Conservation (phyloP, 805 yeast genomes). For the Kodamaea nitidulidarum region DNA sequence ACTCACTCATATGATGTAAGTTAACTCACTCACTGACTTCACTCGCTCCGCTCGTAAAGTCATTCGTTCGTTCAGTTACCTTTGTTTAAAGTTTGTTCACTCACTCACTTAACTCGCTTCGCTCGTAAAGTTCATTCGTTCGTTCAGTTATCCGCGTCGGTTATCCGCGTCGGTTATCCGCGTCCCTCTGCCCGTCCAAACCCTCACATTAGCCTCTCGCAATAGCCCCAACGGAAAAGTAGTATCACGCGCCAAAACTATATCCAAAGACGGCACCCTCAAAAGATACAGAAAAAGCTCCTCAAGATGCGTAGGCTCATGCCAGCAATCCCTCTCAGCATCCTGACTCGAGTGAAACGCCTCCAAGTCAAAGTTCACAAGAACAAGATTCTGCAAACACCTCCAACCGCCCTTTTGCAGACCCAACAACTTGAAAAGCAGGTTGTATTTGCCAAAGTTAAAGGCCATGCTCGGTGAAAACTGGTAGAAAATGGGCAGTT, state of each 20-base stretch:
- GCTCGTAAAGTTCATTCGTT: not conserved
- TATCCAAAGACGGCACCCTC: conserved; percentile 2
- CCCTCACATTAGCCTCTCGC: not conserved
- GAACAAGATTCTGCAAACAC: conserved; percentile 21
- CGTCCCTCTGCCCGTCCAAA: not conserved
- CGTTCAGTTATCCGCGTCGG: too few species aligned
- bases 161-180: too few species aligned
- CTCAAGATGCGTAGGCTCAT: conserved; percentile 9
- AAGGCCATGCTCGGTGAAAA: conserved; percentile 18
- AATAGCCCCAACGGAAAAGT: conserved; percentile 3
- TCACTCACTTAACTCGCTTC: too few species aligned
- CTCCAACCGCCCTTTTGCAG: conserved; percentile 31
- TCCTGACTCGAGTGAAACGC: conserved; percentile 11
- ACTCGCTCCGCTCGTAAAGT: not conserved
- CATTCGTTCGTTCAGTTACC: not conserved
- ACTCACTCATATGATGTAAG: too few species aligned
- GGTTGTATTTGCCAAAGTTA: conserved; percentile 28
- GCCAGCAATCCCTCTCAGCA: conserved; percentile 12
- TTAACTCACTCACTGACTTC: too few species aligned
- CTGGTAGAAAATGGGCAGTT: conserved; percentile 42
- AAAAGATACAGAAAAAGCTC: conserved; percentile 4
- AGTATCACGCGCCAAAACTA: not conserved
- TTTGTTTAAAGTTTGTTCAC: too few species aligned
- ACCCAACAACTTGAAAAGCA: conserved; percentile 28
- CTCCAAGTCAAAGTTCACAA: conserved; percentile 32